Evolutionary conservation across 1,139 yeast genomes (phyloP).

Genomic region (Blastobotrys proliferans): DNA sequence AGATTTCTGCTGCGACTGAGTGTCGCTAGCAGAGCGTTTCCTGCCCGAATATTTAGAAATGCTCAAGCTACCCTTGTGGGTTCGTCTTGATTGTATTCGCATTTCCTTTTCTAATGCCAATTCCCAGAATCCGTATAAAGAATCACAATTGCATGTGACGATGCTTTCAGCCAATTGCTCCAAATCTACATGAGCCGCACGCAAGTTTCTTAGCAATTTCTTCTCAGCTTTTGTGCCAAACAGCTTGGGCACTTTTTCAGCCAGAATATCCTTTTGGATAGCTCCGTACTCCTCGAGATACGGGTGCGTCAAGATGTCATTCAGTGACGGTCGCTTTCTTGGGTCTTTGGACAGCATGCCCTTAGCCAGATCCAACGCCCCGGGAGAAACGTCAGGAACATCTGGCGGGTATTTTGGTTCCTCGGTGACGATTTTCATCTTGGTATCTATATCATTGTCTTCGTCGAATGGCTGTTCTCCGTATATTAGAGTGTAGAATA

Average conservation of each 20-base stretch:
- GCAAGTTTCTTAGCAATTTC: constrained; percentile 58
- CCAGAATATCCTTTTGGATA: constrained; percentile 40
- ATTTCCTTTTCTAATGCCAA: constrained; percentile 63
- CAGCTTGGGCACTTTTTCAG: constrained; percentile 38
- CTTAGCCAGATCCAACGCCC: constrained; percentile 49
- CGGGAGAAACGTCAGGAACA: constrained; percentile 40
- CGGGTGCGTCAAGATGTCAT: constrained; percentile 59
- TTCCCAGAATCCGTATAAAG: constrained; percentile 82
- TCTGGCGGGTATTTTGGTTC: constrained; percentile 52
- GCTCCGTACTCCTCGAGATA: constrained; percentile 52
- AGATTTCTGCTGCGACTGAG: not conserved
- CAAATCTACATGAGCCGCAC: constrained; percentile 62
- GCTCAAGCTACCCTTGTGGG: constrained; percentile 22
- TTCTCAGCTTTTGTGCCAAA: constrained; percentile 63
- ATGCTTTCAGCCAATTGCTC: constrained; percentile 62
- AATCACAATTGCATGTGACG: constrained; percentile 59
- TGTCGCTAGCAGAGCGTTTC: not conserved
- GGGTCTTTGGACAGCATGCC: constrained; percentile 66
- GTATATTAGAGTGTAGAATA: constrained; percentile 80
- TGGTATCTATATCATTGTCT: constrained; percentile 60
- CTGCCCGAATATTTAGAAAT: constrained; percentile 15
- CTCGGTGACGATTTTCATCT: constrained; percentile 54
- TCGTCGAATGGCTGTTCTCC: constrained; percentile 95
- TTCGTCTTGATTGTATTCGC: constrained; percentile 37
- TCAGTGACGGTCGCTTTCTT: constrained; percentile 53